Evolutionary conservation across 164 flowering plant species (phyloP), one percentile per base, ranked within the genome.

Genomic region (Piper longum): DNA sequence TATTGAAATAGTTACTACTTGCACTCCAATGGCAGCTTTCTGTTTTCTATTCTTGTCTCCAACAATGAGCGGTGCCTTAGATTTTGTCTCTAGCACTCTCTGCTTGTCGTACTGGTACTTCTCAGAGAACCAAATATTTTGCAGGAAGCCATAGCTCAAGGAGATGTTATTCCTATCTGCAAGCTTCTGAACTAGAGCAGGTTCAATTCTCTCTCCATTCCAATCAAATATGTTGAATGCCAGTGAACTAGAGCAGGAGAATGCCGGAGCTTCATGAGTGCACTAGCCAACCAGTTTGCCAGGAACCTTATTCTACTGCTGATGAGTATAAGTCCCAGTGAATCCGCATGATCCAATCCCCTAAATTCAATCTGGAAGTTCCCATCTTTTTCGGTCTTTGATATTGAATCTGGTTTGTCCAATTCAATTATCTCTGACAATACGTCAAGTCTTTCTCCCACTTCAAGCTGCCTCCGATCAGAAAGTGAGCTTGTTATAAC

Each of bases 151-250:
- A 66, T 73, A 74, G 69, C 96, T 72, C 3, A 89, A 76, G 54
- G 98, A 89, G 54, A 92, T 87, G 57, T 82, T 85, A 72, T 70
- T 86, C 59, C 96, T 67, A 67, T 89, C 98, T 2, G 96, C 95
- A 13, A 91, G 92, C 68, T 91, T 91, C 80, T 92, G 36, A 2
- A 1, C 36, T 26, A 26, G 36, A 26, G 36, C 36, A 26, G 36
- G 36, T 26, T 26, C 36, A 17, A 92, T 82, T 66, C 79, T 89
- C 56, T 85, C 89, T 18, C 95, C 95, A 74, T 87, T 89, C 96
- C 96, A 89, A 72, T 92, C 96, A 68, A 75, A 87, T 43, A 92
- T 71, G 71, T 89, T 86, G 78, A 92, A 92, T 26, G 98, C 87
- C 76, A 89, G 59, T 41, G 95, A 89, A 2, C 66, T 41, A 79